Evolutionary conservation across 225 moss, liverwort and hornwort species (phyloP), one percentile per base, ranked within the genome.

Genomic region (Sphagnum tenellum): DNA sequence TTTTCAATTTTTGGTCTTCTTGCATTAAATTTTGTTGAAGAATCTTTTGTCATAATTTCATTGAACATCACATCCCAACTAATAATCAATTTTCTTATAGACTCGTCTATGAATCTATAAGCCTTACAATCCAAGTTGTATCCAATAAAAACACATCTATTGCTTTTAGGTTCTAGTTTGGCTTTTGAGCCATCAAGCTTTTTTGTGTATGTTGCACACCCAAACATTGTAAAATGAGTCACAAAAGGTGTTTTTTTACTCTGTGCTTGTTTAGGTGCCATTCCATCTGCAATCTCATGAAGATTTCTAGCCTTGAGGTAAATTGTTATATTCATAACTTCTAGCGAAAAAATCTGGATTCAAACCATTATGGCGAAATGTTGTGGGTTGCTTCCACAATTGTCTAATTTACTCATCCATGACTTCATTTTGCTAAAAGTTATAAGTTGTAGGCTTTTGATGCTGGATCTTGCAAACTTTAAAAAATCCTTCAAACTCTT

Each of bases 81-180:
- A 57, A 45, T 12, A 29, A 67, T 55, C 2, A 56, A 5, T 47
- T 58, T 55, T 48, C 47, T 46, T 2, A 44, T 57, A 7, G 56
- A 4, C 47, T 44, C 2, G 3, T 67, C 12, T 8, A 29, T 53
- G 7, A 67, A 5, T 47, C 57, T 57, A 44, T 67, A 67, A 5
- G 2, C 56, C 44, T 67, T 67, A 6, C 2, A 47, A 46, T 48
- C 67, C 44, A 53, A 52, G 14, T n/a, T 45, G 5, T 67, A 67
- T 3, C 67, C 67, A 13, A 67, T 2, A 12, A 67, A 56, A 3
- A 67, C 45, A 44, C 63, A 64, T 64, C 12, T 64, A 4, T 3
- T 12, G 49, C 48, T 51, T 49, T 64, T 64, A 14, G 3, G 50
- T 49, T 64, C 63, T 10, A 64, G 12, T 48, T 64, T 64, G 11